Evolutionary conservation across 2,329 filamentous ascomycete species (phyloP).

Genomic region (Ophiostoma piceae): DNA sequence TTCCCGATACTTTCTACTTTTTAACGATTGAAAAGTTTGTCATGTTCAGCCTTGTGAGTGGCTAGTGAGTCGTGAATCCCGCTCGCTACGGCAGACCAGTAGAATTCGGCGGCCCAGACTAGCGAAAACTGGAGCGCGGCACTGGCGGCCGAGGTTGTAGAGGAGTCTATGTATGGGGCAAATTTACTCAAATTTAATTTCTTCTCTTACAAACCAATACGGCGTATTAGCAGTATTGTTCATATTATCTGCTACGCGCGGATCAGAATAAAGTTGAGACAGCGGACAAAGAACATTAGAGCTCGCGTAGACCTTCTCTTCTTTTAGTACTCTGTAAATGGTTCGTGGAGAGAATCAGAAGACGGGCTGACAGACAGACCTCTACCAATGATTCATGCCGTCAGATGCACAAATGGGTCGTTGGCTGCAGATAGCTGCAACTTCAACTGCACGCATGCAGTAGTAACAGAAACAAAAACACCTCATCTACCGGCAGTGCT

Average conservation of each 20-base stretch:
- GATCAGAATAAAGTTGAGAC: slow-evolving; percentile 3
- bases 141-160: slow-evolving; percentile 8
- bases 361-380: not conserved
- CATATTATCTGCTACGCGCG: not conserved
- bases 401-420: not conserved
- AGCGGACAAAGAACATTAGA: not conserved
- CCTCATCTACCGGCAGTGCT: not conserved
- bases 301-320: slow-evolving; percentile 1
- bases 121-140: not conserved
- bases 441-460: too few species aligned
- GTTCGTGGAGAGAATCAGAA: too few species aligned
- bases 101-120: not conserved
- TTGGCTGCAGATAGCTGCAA: not conserved
- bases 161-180: not conserved
- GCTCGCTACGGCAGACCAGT: not conserved
- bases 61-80: not conserved
- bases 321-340: too few species aligned
- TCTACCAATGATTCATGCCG: not conserved
- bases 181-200: not conserved
- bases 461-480: not conserved
- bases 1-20: too few species aligned
- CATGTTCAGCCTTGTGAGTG: not conserved
- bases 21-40: too few species aligned
- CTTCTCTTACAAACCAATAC: not conserved
- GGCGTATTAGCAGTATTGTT: too few species aligned